A percentile compares a stretch with the other conserved stretches of the same genome.
These are phyloP conservation scores for Albugo candida DNA, from an alignment of 352 stramenopile species.

Conservation along the genomic window DNA sequence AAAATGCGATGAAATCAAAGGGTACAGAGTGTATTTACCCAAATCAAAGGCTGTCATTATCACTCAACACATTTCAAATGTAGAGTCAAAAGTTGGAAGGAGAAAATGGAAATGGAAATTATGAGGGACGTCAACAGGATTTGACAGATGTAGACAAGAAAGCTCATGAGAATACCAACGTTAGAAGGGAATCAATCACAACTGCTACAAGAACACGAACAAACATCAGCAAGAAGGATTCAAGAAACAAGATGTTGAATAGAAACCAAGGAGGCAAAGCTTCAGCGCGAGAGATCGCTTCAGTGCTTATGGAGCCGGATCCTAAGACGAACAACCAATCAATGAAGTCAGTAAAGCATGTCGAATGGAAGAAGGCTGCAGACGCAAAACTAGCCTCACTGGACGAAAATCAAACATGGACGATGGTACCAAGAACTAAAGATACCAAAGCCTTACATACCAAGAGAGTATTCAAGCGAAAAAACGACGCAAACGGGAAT, in stretches of 20 bases:
- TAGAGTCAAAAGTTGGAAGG: neutral
- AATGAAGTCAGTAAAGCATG: neutral
- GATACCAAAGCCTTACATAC: neutral
- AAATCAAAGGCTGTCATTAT: neutral
- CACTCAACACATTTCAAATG: neutral
- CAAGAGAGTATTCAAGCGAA: neutral
- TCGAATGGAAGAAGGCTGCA: neutral
- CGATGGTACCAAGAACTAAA: neutral
- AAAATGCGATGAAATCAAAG: constrained; percentile 6
- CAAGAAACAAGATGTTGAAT: too few species aligned
- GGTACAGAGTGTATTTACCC: constrained; percentile 8
- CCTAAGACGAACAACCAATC: neutral
- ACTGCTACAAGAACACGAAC: neutral
- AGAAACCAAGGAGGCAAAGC: too few species aligned
- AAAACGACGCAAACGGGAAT: neutral
- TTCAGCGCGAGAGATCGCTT: too few species aligned
- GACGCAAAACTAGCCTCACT: neutral
- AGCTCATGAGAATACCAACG: too few species aligned
- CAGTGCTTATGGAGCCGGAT: neutral
- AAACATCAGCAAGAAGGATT: neutral
- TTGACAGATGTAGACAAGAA: too few species aligned
- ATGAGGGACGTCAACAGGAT: too few species aligned
- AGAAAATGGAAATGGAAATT: constrained; percentile 1
- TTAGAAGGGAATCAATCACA: neutral
- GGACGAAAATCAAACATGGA: neutral